Evolutionary conservation across 2,329 filamentous ascomycete genomes (phyloP), one percentile per base, ranked within the genome.

Genomic region (Neurospora crassa): DNA sequence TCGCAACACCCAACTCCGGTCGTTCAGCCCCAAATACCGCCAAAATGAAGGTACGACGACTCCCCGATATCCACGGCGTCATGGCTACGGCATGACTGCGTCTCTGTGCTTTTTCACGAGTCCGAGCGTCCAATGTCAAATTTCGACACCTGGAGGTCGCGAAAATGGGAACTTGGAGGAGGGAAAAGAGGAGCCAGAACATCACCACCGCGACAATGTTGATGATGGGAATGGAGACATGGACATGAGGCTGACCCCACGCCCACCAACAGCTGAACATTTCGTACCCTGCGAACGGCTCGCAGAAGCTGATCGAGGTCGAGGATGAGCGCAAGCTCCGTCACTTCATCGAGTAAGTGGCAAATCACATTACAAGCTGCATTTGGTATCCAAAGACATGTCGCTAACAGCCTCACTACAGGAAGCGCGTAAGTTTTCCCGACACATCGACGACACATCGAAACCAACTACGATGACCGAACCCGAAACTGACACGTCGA

Each of bases 311-410:
- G 84, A 91, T 99, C 88, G 96, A 99, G 80, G 87, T 99, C 81
- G 96, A 99, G 83, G 96, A 99, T 92, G 96, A 99, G 87, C 94
- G 94, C 87, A 97, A 97, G 90, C 90, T 98, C 84, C 92, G 93
- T 84, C 89, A 96, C 87, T 98, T 98, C 91, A 94, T 97, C 91
- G 96, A 98, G 92, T 92, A 90, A 83, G 89, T 88, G 76, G 12
- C 67, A 34, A 29, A 29, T 41, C 68, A 68, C 69, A 34, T 37
- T 37, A 37, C 34, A 37, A 8, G 29, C 24, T 34, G 47, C 47
- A 59, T 34, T 40, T 59, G 63, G 12, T 18, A 20, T 20, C 16
- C 67, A 18, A 8, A n/a, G 24, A 40, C 47, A 59, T 34, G 14
- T 24, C 45, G 72, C 76, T 77, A 72, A 78, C 74, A 63, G 14